phyloP scores from a whole-genome alignment of 1,139 yeast genomes.

The Barnettozyma hawaiiensis region DNA sequence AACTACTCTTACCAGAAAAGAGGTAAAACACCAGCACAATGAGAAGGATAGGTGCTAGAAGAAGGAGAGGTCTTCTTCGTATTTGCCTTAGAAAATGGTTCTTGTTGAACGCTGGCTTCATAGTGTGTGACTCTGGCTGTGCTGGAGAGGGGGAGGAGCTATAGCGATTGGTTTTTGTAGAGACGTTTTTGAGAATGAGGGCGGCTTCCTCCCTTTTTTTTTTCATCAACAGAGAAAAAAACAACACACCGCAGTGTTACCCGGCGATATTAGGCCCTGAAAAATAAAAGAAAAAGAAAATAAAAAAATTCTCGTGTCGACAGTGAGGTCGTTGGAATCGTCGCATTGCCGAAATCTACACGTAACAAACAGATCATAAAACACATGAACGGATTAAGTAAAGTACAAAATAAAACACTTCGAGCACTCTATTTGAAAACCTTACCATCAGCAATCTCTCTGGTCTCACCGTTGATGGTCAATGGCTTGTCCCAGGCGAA shows the following conservation, averaged over 20 bases:
- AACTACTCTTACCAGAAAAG: conserved; percentile 28
- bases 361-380: conserved; percentile 3
- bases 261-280: too few relatives aligned
- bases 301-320: too few relatives aligned
- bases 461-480: conserved; percentile 54
- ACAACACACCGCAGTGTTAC: neutral
- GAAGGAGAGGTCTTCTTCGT: conserved; percentile 53
- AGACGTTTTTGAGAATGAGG: neutral
- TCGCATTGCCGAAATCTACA: neutral
- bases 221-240: neutral
- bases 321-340: too few relatives aligned
- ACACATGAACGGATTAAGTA: neutral
- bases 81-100: conserved; percentile 42
- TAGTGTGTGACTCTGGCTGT: conserved; percentile 3
- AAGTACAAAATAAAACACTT: neutral
- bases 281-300: too few relatives aligned
- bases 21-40: conserved; percentile 40
- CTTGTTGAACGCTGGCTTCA: conserved; percentile 27
- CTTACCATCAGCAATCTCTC: conserved; percentile 77
- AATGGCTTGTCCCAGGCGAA: conserved; percentile 88
- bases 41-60: conserved; percentile 42
- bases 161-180: neutral
- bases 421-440: conserved; percentile 56
- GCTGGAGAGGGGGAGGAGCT: too few relatives aligned
- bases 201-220: neutral